Evolutionary conservation across 768 basidiomycete species (phyloP), one percentile per base, ranked within the genome.

Genomic region (Phaffia tasmanica): DNA sequence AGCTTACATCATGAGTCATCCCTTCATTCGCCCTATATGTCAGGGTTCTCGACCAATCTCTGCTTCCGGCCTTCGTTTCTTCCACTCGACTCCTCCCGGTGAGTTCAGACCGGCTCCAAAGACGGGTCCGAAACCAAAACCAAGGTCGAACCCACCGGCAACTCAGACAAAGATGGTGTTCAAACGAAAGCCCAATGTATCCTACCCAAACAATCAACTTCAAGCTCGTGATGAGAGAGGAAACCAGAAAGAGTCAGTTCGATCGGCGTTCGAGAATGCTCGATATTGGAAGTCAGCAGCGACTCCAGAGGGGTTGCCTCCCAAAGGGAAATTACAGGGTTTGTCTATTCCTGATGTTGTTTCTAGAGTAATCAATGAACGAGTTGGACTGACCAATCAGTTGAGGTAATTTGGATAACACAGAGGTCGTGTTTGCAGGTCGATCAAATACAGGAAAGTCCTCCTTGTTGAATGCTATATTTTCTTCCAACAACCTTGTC

Each of bases 401-500:
- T 47, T 35, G 19, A 35, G 46, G n/a, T 27, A 19, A n/a, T 2
- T 42, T 30, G 21, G 14, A 5, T 8, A 2, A 25, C n/a, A 30
- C n/a, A 69, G 67, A 69, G 25, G 55, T 69, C 57, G 29, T 69
- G 21, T 69, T 69, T 50, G 62, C 67, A 23, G 67, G 67, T n/a
- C n/a, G 57, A 23, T 60, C 62, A 35, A 69, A 69, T 32, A 57
- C 56, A 4, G 67, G 67, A 23, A 69, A 69, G 57, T 64, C 62
- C 3, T 51, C 62, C 11, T 58, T 69, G 18, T 29, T 69, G 25
- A 69, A 69, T 53, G 67, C 62, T 6, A 29, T 69, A 4, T 6
- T 64, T 0, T 58, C 54, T 3, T 64, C 62, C 1, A 42, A 25
- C 23, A 27, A 23, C 0, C 58, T 69, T 6, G 67, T 69, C 27